A percentile compares a stretch with the other conserved stretches of the same genome.
Conservation (phyloP, 495 filamentous ascomycete genomes). For the Chaetomidium leptoderma region DNA sequence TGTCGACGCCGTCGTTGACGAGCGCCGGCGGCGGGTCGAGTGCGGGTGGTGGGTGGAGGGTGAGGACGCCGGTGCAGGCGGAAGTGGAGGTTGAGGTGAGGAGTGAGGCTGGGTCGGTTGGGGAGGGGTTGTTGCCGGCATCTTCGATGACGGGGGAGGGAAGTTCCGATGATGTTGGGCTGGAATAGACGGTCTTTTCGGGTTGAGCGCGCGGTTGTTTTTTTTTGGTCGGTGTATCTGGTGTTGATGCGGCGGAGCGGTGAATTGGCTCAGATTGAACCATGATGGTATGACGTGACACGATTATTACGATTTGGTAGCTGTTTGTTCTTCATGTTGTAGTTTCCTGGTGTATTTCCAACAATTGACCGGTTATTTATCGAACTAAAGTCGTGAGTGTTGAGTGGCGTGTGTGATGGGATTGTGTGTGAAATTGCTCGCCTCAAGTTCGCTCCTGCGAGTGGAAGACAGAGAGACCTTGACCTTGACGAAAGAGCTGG, state of each 20-base stretch:
- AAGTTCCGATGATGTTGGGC: background rate
- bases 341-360: conserved; percentile 2
- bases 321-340: background rate
- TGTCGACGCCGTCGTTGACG: conserved; percentile 4
- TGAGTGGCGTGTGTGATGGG: too few species aligned
- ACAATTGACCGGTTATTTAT: background rate
- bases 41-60: background rate
- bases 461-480: too few species aligned
- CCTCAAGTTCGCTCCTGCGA: background rate
- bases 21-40: background rate
- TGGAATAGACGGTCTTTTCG: background rate
- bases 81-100: too few species aligned
- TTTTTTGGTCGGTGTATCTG: background rate
- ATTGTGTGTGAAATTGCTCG: background rate
- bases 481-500: too few species aligned
- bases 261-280: background rate
- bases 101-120: background rate
- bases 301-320: conserved; percentile 5
- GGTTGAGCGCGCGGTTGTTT: too few species aligned
- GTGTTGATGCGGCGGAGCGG: too few species aligned
- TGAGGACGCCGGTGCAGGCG: background rate
- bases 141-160: background rate
- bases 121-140: background rate
- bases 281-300: conserved; percentile 6
- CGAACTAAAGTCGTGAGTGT: too few species aligned